phyloP scores from a whole-genome alignment of 2,329 filamentous ascomycete species.

The Epichloe gansuensis region DNA sequence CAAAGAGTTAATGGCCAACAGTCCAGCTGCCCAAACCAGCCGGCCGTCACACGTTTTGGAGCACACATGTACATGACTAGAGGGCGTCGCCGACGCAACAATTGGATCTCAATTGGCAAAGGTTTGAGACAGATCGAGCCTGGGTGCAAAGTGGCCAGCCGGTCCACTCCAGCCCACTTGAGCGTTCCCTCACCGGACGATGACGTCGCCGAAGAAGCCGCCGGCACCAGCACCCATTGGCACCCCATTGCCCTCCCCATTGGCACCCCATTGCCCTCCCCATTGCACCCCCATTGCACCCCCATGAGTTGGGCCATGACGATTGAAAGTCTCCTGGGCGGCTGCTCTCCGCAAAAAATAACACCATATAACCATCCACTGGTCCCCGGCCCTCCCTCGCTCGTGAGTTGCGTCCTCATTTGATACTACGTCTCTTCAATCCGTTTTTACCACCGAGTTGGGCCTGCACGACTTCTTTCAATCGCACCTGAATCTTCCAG shows the following conservation, averaged over 20 bases:
- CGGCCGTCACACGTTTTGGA: neutral
- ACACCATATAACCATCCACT: constrained; percentile 9
- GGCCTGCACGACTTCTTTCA: neutral
- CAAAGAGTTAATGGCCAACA: neutral
- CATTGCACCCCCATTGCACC: constrained; percentile 1
- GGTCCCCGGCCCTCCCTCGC: neutral
- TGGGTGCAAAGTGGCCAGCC: neutral
- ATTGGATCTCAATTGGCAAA: neutral
- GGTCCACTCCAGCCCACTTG: neutral
- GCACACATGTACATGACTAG: neutral
- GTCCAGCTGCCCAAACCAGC: neutral
- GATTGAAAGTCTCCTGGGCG: neutral
- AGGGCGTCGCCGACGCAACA: neutral
- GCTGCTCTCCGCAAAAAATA: constrained; percentile 3
- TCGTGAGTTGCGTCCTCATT: neutral
- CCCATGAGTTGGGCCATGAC: no score
- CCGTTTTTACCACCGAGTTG: neutral
- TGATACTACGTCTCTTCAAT: neutral
- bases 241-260: constrained; percentile 5
- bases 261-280: constrained; percentile 4
- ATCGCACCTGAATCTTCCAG: neutral
- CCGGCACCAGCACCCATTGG: neutral
- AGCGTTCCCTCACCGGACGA: constrained; percentile 1
- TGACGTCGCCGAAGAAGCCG: constrained; percentile 10
- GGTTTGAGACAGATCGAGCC: neutral